phyloP scores from a whole-genome alignment of 2,329 filamentous ascomycete species.

The Fusarium veterinarium region DNA sequence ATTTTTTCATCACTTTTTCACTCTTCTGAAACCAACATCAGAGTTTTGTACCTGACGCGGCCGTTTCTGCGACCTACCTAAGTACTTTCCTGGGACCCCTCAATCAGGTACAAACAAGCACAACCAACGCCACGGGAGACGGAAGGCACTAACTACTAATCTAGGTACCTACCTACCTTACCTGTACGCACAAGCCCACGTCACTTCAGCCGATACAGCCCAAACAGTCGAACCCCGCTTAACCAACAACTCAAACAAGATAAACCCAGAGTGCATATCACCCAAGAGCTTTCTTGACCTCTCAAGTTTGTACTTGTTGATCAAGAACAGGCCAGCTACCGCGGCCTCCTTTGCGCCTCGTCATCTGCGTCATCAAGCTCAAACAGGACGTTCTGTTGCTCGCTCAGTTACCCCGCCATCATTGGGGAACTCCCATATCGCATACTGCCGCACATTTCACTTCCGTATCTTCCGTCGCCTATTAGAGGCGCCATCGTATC shows the following conservation, averaged over 20 bases:
- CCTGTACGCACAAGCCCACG: constrained; percentile 14
- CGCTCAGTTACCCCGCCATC: constrained; percentile 26
- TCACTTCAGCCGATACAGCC: constrained; percentile 18
- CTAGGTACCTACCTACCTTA: constrained; percentile 21
- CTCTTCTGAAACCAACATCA: constrained; percentile 8
- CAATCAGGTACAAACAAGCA: constrained; percentile 11
- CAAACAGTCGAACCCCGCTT: constrained; percentile 38
- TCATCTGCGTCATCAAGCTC: constrained; percentile 14
- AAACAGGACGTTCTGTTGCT: constrained; percentile 8
- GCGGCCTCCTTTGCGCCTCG: not conserved
- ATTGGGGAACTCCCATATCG: constrained; percentile 20
- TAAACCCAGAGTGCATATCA: constrained; percentile 4
- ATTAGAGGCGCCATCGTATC: constrained; percentile 11
- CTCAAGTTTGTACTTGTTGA: constrained; percentile 10
- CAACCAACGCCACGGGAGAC: constrained; percentile 15
- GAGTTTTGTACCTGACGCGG: constrained; percentile 41
- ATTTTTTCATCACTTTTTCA: not conserved
- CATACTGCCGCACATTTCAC: constrained; percentile 15
- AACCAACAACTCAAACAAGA: constrained; percentile 30
- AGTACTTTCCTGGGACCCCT: constrained; percentile 31
- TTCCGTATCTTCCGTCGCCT: constrained; percentile 6
- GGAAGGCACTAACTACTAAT: not conserved
- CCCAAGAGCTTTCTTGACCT: not conserved
- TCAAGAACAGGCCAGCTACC: constrained; percentile 10
- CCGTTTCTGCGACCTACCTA: constrained; percentile 47